Percentiles rank a stretch among this genome's conserved stretches.
Conservation (phyloP, 352 stramenopile species). For the Globisporangium okanoganense region DNA sequence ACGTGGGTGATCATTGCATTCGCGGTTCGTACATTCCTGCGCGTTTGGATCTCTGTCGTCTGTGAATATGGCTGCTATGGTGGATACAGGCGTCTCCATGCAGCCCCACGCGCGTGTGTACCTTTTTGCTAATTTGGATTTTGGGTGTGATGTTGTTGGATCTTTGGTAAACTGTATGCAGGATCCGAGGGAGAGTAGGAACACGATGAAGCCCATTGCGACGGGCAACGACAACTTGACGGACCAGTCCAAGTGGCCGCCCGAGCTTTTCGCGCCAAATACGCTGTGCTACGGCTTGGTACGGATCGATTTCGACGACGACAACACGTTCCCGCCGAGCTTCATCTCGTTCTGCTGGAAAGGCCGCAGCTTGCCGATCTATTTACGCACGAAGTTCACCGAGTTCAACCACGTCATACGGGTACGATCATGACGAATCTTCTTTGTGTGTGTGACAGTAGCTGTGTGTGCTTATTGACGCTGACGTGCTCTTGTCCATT, state of each 20-base stretch:
- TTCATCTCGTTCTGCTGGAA: slow-evolving; percentile 89
- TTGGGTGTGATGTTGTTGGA: not conserved
- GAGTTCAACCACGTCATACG: slow-evolving; percentile 89
- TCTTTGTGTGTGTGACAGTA: not conserved
- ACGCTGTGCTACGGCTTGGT: slow-evolving; percentile 80
- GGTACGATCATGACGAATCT: slow-evolving; percentile 26
- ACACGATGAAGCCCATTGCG: slow-evolving; percentile 73
- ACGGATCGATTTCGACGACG: slow-evolving; percentile 65
- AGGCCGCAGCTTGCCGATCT: slow-evolving; percentile 79
- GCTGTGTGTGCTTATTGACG: not conserved
- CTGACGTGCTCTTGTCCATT: slow-evolving; percentile 11
- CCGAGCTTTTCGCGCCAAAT: slow-evolving; percentile 73
- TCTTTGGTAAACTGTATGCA: slow-evolving; percentile 19
- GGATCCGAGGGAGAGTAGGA: slow-evolving; percentile 76
- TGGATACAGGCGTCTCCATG: not conserved
- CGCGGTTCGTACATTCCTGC: slow-evolving; percentile 36
- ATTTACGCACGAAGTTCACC: slow-evolving; percentile 82
- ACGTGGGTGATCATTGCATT: slow-evolving; percentile 77
- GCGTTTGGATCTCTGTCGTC: not conserved
- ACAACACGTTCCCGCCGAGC: slow-evolving; percentile 55
- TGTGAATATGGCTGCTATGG: not conserved
- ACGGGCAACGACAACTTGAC: slow-evolving; percentile 61
- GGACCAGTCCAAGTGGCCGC: slow-evolving; percentile 68
- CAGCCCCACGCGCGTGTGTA: not conserved
- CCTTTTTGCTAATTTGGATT: not conserved